A percentile compares a stretch with the other conserved stretches of the same genome.
Evolutionary conservation across 1,139 yeast genomes (phyloP).

Genomic region (Suhomyces coccinellae): DNA sequence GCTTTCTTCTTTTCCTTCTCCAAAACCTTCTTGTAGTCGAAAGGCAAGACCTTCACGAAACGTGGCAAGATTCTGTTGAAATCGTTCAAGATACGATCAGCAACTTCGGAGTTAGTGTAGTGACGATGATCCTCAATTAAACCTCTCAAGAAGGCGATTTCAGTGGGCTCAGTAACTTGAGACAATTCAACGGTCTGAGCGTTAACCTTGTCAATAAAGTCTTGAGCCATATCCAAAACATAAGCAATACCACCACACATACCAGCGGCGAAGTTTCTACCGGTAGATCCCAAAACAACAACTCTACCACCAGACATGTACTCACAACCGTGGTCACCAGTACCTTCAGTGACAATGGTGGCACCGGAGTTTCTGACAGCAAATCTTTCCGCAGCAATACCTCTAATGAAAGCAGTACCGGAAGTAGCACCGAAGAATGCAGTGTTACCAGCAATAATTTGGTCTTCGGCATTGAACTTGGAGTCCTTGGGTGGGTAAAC

Average conservation of each 20-base stretch:
- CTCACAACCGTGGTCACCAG: slow-evolving; percentile 98
- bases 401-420: slow-evolving; percentile 91
- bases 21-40: slow-evolving; percentile 86
- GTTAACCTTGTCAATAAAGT: slow-evolving; percentile 80
- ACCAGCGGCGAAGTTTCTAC: slow-evolving; percentile 97
- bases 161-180: slow-evolving; percentile 78
- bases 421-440: slow-evolving; percentile 98
- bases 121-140: slow-evolving; percentile 94
- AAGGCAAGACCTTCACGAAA: slow-evolving; percentile 91
- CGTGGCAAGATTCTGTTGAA: slow-evolving; percentile 87
- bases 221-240: slow-evolving; percentile 93
- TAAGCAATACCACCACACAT: slow-evolving; percentile 99
- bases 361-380: slow-evolving; percentile 99
- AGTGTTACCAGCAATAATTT: slow-evolving; percentile 94
- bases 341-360: slow-evolving; percentile 92
- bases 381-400: slow-evolving; percentile 98
- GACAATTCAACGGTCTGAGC: slow-evolving; percentile 79
- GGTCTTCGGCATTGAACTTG: slow-evolving; percentile 89
- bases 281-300: slow-evolving; percentile 86
- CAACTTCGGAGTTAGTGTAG: slow-evolving; percentile 90
- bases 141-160: slow-evolving; percentile 91
- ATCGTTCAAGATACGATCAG: slow-evolving; percentile 76
- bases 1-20: slow-evolving; percentile 72
- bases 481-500: slow-evolving; percentile 90
- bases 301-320: slow-evolving; percentile 99